Percentiles rank a stretch among this genome's conserved stretches.
Conservation (phyloP, 106 monocot species). For the Dendrobium huoshanense region DNA sequence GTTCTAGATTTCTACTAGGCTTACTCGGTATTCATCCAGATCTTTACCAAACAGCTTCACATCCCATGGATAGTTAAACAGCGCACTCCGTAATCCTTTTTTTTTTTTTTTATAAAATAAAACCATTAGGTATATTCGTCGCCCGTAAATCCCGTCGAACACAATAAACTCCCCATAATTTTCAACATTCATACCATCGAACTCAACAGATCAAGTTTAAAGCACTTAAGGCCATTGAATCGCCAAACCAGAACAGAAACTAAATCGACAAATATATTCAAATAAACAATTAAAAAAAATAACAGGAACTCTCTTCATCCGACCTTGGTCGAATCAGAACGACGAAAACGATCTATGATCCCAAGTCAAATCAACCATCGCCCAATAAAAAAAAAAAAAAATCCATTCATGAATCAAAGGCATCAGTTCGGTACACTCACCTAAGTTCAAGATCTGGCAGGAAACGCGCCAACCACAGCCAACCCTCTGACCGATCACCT, state of each 20-base stretch:
- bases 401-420: background rate
- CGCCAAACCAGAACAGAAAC: background rate
- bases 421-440: background rate
- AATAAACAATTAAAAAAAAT: background rate
- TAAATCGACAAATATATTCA: background rate
- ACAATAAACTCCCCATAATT: background rate
- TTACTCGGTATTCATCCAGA: background rate
- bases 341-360: background rate
- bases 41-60: background rate
- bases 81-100: background rate
- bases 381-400: background rate
- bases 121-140: background rate
- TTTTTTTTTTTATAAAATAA: background rate
- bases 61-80: background rate
- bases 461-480: background rate
- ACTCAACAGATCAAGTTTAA: background rate
- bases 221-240: background rate
- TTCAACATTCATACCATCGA: background rate
- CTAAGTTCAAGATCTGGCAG: conserved; percentile 3
- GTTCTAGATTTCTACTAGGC: background rate
- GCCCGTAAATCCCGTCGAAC: background rate
- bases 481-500: background rate
- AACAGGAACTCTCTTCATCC: background rate
- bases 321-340: background rate
- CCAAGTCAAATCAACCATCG: background rate